Conservation (phyloP, 345 rosid genomes). For the Hevea brasiliensis region DNA sequence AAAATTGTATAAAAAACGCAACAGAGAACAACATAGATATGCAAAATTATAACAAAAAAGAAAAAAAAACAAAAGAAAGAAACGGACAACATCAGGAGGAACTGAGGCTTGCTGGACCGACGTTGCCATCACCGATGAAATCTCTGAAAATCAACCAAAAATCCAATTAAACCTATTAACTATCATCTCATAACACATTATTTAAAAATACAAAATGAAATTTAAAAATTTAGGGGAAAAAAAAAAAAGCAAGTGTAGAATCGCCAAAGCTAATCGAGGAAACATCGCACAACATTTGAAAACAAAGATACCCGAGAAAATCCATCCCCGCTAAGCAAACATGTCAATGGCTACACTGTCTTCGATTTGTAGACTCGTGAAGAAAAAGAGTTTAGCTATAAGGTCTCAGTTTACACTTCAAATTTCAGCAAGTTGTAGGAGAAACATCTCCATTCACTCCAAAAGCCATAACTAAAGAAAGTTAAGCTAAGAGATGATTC, state of each 20-base stretch:
- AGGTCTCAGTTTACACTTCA: background rate
- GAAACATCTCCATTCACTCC: background rate
- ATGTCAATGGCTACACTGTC: background rate
- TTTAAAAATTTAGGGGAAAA: too few species aligned
- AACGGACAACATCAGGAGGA: conserved; percentile 30
- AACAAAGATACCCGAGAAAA: too few species aligned
- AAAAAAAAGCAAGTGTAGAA: background rate
- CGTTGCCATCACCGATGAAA: conserved; percentile 15
- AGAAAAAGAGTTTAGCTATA: background rate
- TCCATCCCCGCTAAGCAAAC: too few species aligned
- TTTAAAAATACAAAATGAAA: background rate
- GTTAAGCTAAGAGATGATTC: background rate
- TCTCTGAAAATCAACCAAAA: background rate
- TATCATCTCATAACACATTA: background rate
- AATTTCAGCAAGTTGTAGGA: background rate
- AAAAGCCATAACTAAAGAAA: too few species aligned
- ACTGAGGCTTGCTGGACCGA: conserved; percentile 9
- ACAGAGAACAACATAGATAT: background rate
- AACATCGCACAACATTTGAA: too few species aligned
- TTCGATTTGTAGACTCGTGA: background rate
- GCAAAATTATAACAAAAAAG: background rate
- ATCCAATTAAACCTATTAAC: background rate
- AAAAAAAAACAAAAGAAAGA: background rate
- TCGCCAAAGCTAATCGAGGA: too few species aligned
- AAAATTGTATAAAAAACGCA: background rate